Base-by-base conservation (phyloP, 768 basidiomycete species). In the Cubamyces lactineus region DNA sequence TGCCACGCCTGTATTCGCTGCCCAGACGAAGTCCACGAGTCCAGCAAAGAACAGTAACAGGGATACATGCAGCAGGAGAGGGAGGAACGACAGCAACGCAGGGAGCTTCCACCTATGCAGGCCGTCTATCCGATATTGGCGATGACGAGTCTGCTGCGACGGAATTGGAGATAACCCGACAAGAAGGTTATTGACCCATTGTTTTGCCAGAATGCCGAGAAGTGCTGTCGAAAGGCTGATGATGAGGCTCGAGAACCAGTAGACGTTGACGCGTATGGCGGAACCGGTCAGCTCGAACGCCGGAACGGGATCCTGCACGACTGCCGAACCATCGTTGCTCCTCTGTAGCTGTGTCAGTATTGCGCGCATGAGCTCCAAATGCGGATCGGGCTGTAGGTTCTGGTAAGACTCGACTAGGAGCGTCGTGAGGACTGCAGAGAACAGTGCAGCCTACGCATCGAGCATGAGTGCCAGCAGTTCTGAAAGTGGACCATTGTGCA, bases 31-130 rank as follows among this genome's bases (percentile, higher is more conserved):
- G 24, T 76, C 71, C 28, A 82, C 70, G 28, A 84, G 73, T 45
- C 80, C 79, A 40, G 78, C 75, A 67, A 86, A 78, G 70, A 84
- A 84, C 6, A 84, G 73, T 21, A 82, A 75, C 16, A 84, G 71
- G 5, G 82, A 79, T 8, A 79, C 67, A 63, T 84, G 83, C 17
- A 84, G 75, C 12, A 84, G 75, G 21, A 77, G 71, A 2, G 82
- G 82, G 17, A 82, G 76, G 16, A 71, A 62, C 26, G 78, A 75
- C 5, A 82, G 77, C 17, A 82, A 69, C 1, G 71, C 66, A 6
- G 73, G 67, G 70, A 83, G 75, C 11, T 71, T 69, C 66, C 80
- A 80, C 50, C 65, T 69, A 16, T 73, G 72, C 28, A 81, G 64
- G 34, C 79, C 79, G 46, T 74, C 69, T 59, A 76, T 73, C 1